Evolutionary conservation across 371 early-diverging fungal species (phyloP).

Genomic region (Blakeslea trispora): DNA sequence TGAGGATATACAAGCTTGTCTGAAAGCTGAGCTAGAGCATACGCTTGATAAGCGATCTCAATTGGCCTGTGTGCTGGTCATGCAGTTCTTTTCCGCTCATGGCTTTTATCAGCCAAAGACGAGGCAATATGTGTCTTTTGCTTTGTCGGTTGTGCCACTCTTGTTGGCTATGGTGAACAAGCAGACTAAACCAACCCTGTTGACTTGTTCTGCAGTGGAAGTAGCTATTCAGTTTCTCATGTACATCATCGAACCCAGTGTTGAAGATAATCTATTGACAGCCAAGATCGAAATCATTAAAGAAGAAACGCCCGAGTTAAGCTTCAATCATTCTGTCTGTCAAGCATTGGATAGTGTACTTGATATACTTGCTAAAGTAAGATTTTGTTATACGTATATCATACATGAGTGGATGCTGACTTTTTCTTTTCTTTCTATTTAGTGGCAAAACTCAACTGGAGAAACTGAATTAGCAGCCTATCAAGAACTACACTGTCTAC

Average conservation of each 20-base stretch:
- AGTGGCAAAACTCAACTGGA: constrained; percentile 8
- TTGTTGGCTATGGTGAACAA: background rate
- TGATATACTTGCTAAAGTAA: constrained; percentile 1
- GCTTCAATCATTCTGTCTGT: no score
- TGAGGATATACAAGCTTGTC: background rate
- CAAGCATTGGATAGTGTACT: background rate
- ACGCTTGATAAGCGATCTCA: constrained; percentile 5
- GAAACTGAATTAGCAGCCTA: background rate
- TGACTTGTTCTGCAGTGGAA: constrained; percentile 15
- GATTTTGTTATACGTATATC: no score
- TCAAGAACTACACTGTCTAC: background rate
- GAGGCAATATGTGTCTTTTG: no score
- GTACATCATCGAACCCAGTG: background rate
- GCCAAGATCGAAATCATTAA: no score
- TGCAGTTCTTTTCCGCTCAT: constrained; percentile 9
- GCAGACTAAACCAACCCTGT: constrained; percentile 3
- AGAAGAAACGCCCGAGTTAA: no score
- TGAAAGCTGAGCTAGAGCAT: background rate
- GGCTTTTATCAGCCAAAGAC: no score
- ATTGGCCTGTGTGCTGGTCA: constrained; percentile 13
- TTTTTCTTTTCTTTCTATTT: background rate
- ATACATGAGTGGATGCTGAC: no score
- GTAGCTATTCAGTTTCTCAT: constrained; percentile 9
- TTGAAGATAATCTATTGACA: background rate
- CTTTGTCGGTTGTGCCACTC: background rate